These are phyloP conservation scores for Pseudogymnoascus sp. DNA, from an alignment of 2,329 filamentous ascomycete genomes.

Conservation along the genomic window DNA sequence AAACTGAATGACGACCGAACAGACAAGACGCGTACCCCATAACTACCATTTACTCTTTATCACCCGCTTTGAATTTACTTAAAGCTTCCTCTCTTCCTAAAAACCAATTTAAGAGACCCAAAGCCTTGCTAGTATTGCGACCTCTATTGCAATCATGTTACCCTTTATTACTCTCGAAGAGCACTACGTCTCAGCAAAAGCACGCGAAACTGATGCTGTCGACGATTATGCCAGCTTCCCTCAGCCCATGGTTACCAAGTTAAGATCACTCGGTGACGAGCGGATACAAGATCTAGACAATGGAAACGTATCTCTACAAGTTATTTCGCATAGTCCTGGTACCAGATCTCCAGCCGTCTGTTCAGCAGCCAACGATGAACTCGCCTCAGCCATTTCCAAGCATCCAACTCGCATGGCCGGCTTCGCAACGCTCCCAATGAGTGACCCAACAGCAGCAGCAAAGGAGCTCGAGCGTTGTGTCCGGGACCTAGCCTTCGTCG, in stretches of 20 bases:
- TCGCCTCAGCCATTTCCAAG: slow-evolving; percentile 25
- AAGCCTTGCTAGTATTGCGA: not conserved
- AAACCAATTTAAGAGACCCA: not conserved
- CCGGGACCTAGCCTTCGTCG: slow-evolving; percentile 38
- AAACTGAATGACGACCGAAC: not conserved
- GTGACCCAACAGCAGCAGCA: slow-evolving; percentile 30
- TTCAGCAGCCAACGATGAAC: slow-evolving; percentile 28
- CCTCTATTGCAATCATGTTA: not conserved
- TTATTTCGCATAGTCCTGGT: slow-evolving; percentile 24
- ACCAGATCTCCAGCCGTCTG: slow-evolving; percentile 15
- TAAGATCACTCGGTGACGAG: slow-evolving; percentile 24
- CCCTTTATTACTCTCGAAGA: slow-evolving; percentile 38
- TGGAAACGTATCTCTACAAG: slow-evolving; percentile 21
- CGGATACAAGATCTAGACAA: slow-evolving; percentile 21
- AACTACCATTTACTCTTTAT: not conserved
- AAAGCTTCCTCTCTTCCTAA: not conserved
- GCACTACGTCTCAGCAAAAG: slow-evolving; percentile 26
- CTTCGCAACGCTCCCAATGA: slow-evolving; percentile 37
- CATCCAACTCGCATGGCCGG: slow-evolving; percentile 34
- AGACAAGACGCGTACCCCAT: not conserved
- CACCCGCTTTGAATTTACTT: not conserved
- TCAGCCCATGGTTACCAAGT: slow-evolving; percentile 15
- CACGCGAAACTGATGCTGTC: not conserved
- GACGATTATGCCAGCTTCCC: slow-evolving; percentile 25
- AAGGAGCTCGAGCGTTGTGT: slow-evolving; percentile 34